These are phyloP conservation scores for Acacia acuminata DNA, from an alignment of 306 rosid genomes.

Conservation along the genomic window DNA sequence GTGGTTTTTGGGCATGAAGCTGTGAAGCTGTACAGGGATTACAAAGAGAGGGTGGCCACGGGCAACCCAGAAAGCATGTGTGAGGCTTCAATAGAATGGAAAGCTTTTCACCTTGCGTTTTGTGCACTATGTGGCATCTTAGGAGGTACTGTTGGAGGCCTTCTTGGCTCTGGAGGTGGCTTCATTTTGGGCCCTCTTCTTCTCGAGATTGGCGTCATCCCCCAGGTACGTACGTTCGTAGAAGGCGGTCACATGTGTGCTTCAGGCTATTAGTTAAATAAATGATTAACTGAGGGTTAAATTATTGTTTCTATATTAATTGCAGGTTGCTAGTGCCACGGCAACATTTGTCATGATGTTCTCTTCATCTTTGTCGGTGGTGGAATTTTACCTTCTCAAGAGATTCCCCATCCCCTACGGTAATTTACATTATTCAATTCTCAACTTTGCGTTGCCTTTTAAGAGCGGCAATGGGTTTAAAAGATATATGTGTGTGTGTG, in stretches of 20 bases:
- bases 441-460: not conserved
- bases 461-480: not conserved
- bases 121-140: conserved; percentile 84
- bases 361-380: conserved; percentile 85
- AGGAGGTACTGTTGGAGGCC: conserved; percentile 91
- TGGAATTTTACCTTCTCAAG: conserved; percentile 85
- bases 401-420: conserved; percentile 91
- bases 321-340: conserved; percentile 92
- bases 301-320: not conserved
- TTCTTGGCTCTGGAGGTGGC: conserved; percentile 93
- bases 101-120: conserved; percentile 51
- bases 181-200: conserved; percentile 90
- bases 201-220: conserved; percentile 88
- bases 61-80: conserved; percentile 67
- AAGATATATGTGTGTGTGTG: too few relatives aligned
- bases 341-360: conserved; percentile 95
- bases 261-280: conserved; percentile 13
- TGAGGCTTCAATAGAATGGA: conserved; percentile 94
- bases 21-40: conserved; percentile 62
- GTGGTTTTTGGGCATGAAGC: conserved; percentile 76
- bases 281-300: not conserved
- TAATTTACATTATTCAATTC: conserved; percentile 28
- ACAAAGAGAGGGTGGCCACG: conserved; percentile 56
- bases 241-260: not conserved
- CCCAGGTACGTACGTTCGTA: conserved; percentile 45